Conservation (phyloP, 495 filamentous ascomycete genomes). For the Geopyxis carbonaria region DNA sequence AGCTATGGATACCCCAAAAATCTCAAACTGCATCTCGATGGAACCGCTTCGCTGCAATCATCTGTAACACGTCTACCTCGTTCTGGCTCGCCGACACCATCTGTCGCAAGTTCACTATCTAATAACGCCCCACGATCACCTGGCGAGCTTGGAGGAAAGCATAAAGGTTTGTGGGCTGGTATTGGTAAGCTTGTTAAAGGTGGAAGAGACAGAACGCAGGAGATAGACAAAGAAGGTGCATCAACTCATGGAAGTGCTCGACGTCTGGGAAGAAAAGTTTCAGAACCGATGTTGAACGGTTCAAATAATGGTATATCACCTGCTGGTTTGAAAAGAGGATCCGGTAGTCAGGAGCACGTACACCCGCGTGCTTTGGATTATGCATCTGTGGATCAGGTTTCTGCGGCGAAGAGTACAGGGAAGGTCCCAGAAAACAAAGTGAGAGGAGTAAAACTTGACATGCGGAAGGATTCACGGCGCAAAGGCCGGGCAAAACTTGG, state of each 20-base stretch:
- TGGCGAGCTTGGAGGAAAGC: constrained; percentile 13
- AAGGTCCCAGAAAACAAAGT: neutral
- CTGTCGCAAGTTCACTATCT: constrained; percentile 22
- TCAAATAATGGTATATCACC: neutral
- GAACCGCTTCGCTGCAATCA: constrained; percentile 23
- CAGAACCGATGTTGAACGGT: constrained; percentile 1
- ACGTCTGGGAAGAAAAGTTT: neutral
- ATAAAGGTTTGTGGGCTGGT: constrained; percentile 16
- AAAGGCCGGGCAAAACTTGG: neutral
- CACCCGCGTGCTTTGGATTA: constrained; percentile 20
- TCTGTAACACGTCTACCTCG: constrained; percentile 21
- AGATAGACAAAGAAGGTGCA: neutral
- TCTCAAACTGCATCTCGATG: constrained; percentile 20
- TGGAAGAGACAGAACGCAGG: constrained; percentile 6
- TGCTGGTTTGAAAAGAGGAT: constrained; percentile 15
- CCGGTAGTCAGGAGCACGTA: constrained; percentile 14
- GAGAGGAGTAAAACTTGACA: neutral
- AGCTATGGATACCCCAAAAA: constrained; percentile 17
- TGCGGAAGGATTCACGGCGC: no score
- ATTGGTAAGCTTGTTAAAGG: constrained; percentile 9
- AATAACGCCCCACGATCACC: constrained; percentile 23
- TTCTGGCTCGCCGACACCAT: constrained; percentile 24
- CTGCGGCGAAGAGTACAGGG: constrained; percentile 9
- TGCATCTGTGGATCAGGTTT: constrained; percentile 11
- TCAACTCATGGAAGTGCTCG: neutral